phyloP scores from a whole-genome alignment of 805 yeast genomes.

The Ogataea nakhonphanomensis region DNA sequence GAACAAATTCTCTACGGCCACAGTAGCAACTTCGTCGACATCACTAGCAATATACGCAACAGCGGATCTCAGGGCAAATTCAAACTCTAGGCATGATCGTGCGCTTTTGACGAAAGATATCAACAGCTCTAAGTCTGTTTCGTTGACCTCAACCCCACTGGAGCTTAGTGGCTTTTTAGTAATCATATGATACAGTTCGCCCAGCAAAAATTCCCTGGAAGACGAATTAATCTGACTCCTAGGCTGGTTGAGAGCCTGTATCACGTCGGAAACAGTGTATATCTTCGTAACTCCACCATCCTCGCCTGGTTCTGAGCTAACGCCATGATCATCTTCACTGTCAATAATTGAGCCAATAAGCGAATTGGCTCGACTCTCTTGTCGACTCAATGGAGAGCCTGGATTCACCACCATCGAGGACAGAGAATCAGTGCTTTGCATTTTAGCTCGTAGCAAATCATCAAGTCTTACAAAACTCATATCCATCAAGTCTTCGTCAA shows the following conservation, averaged over 20 bases:
- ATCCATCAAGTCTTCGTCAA: conserved; percentile 21
- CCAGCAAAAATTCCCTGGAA: conserved; percentile 47
- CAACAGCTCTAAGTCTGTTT: conserved; percentile 36
- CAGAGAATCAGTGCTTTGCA: conserved; percentile 9
- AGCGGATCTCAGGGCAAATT: conserved; percentile 38
- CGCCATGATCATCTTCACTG: conserved; percentile 11
- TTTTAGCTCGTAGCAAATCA: conserved; percentile 18
- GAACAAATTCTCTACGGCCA: conserved; percentile 28
- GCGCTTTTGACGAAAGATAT: conserved; percentile 31
- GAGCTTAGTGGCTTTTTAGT: conserved; percentile 37
- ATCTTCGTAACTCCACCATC: conserved; percentile 18
- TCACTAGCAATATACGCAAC: conserved; percentile 45
- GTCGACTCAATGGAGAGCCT: conserved; percentile 14
- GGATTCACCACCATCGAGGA: neutral
- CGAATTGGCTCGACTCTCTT: conserved; percentile 29
- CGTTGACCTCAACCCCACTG: conserved; percentile 30
- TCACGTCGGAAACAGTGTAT: conserved; percentile 42
- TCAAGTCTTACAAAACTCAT: conserved; percentile 21
- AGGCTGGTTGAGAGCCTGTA: conserved; percentile 38
- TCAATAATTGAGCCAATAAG: conserved; percentile 22
- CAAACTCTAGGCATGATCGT: conserved; percentile 34
- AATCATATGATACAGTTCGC: conserved; percentile 47
- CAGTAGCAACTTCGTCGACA: conserved; percentile 46
- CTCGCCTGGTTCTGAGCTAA: conserved; percentile 8
- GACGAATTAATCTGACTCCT: conserved; percentile 44